Base-by-base conservation (phyloP, 75 land plant species). In the Adiantum capillusveneris region DNA sequence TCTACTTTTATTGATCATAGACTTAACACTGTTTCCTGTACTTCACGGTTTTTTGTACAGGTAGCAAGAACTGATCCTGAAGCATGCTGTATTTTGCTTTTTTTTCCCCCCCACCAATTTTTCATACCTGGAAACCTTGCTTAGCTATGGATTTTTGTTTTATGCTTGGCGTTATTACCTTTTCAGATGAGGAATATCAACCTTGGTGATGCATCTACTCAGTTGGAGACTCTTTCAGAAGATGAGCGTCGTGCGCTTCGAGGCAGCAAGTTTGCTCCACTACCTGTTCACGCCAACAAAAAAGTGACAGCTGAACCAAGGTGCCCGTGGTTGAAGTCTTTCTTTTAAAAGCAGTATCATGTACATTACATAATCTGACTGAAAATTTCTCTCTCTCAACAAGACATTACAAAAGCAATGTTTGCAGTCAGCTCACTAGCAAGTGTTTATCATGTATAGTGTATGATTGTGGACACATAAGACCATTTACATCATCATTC, bases 191-290 rank as follows among this genome's bases (percentile, higher is more conserved):
- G 75, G 49, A 63, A 55, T 55, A 57, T 30, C 37, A 59, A 34
- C 60, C 69, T 48, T 61, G 48, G 16, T 17, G 43, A 41, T 14
- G 70, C 34, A 17, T 28, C 56, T 11, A 37, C 42, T 0, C 48
- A 69, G 57, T 28, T 64, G 31, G 80, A 78, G 20, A 16, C 31
- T 26, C 78, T 92, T 9, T 72, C 76, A 29, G 98, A 93, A 60
- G 95, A 85, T 7, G 98, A 93, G 53, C 77, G 82, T 18, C 72
- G 72, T n/a, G 98, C 98, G 9, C 74, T 93, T 5, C 77, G 98
- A 11, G 81, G 78, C 16, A 93, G 98, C 78, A 76, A 80, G 44
- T 93, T 93, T 59, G 81, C 84, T 17, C 78, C 89, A 7, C 79
- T 82, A 22, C 87, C 81, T 11, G 67, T 79, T 49, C 70, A 34